Base-by-base conservation (phyloP, 2,329 filamentous ascomycete species). In the Fusarium circinatum region DNA sequence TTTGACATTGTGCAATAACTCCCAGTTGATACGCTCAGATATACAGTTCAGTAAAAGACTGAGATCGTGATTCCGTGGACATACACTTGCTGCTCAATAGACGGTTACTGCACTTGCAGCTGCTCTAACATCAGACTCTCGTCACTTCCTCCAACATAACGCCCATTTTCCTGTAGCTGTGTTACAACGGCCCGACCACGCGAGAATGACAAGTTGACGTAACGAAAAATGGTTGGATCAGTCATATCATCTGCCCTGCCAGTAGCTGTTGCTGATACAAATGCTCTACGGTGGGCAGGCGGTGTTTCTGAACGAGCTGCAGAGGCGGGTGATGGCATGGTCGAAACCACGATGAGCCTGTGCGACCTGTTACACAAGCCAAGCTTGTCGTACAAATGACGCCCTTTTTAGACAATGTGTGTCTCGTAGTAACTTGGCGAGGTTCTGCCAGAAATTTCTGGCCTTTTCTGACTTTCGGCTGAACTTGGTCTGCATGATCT, bases 311-410 rank as follows among this genome's bases (percentile, higher is more conserved):
- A 42, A 42, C 51, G 34, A 62, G 57, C 67, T 73, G 69, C 61
- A 70, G 38, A 59, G 47, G 51, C 72, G 72, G 72, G 58, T 75
- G 72, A 75, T 75, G 72, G 65, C 72, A 75, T 75, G 69, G 64
- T 9, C 65, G 45, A 59, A 61, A 70, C 55, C 41, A 73, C 69
- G 72, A 75, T 75, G 65, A 70, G 64, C 41, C 58, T 60, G 68
- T 71, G 58, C 48, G 34, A 75, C 57, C 32, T 28, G 61, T 73
- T 48, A 62, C 58, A 68, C 69, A 58, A 47, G 30, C 20, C 38
- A 54, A 42, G 26, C 28, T 36, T 24, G 30, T 51, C 47, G 51
- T 42, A 64, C 54, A 48, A 62, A 66, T 58, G 45, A 60, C 71
- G 60, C 57, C 39, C 22, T 54, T 41, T 38, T 41, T 20, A 28